Evolutionary conservation across 768 basidiomycete species (phyloP).

Genomic region (Mycena galopus): DNA sequence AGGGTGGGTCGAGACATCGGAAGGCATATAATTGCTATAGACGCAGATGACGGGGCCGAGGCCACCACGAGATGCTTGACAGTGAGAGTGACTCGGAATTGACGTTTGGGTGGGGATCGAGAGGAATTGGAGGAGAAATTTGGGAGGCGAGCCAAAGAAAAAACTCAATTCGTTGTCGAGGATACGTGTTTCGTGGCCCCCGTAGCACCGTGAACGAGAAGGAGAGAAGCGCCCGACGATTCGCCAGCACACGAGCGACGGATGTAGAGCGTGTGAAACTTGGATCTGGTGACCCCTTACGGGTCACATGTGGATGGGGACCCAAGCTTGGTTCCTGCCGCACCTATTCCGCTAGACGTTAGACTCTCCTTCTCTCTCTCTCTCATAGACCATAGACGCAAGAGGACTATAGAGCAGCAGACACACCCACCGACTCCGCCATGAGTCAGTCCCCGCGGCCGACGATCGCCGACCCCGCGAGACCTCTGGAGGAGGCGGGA

Average conservation of each 20-base stretch:
- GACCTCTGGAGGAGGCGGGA: neutral
- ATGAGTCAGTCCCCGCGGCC: neutral
- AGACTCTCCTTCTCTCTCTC: neutral
- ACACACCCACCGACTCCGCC: neutral
- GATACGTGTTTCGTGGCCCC: too few species aligned
- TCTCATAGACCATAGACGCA: neutral
- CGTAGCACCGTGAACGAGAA: too few species aligned
- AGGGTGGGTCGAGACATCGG: too few species aligned
- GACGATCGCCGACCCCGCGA: neutral
- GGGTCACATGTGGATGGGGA: neutral
- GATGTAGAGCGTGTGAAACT: neutral
- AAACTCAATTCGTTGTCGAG: neutral
- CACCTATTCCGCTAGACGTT: constrained; percentile 3
- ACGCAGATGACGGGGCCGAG: too few species aligned
- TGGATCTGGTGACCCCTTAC: neutral
- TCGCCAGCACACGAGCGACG: neutral
- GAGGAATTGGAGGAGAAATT: neutral
- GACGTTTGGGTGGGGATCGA: too few species aligned
- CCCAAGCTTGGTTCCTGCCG: neutral
- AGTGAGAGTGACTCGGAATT: too few species aligned
- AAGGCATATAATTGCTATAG: too few species aligned
- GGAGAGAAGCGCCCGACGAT: neutral
- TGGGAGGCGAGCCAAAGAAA: neutral
- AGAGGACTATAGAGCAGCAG: neutral
- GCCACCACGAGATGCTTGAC: too few species aligned